Base-by-base conservation (phyloP, 2,329 filamentous ascomycete species). In the Botrytis squamosa region DNA sequence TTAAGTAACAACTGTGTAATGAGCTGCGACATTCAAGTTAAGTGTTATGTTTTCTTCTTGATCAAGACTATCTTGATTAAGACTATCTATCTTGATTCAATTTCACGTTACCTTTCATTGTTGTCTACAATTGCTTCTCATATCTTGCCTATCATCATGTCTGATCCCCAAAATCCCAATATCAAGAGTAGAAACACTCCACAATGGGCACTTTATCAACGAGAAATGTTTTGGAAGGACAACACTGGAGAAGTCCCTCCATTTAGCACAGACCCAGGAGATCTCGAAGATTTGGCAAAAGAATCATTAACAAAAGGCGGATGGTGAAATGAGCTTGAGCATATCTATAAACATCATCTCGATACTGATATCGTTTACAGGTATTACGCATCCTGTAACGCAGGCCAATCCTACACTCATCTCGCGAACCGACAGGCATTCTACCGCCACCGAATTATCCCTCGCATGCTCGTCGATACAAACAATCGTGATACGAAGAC, bases 401-500 rank as follows among this genome's bases (percentile, higher is more conserved):
- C 87, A 3, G 86, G 87, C 25, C 84, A 85, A 74, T 88, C 86
- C 0, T 84, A 83, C 77, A 85, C 84, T 4, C 84, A 86, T 75
- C 82, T 84, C n/a, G 87, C 86, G 36, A 91, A 91, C 80, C 85
- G 89, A 7, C 86, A 90, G 80, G 87, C 89, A 70, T 92, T 91
- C 83, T 90, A 88, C 81, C 85, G 88, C 1, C 88, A 90, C 82
- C 85, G 87, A 63, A 88, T 92, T 77, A 84, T 91, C 65, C 88
- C 89, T 0, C 85, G 86, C 63, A 88, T 87, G 83, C 85, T 91
- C 1, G 85, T 90, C 60, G 88, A 91, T 80, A 90, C 87, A 12
- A 67, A 46, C 70, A 57, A 89, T 46, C 86, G 88, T 55, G 88
- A 91, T 77, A 89, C 88, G 1, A 81, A 82, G 1, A 88, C 88